Evolutionary conservation across 2,329 filamentous ascomycete species (phyloP), one percentile per base, ranked within the genome.

Genomic region (Waltergamsia citrina): DNA sequence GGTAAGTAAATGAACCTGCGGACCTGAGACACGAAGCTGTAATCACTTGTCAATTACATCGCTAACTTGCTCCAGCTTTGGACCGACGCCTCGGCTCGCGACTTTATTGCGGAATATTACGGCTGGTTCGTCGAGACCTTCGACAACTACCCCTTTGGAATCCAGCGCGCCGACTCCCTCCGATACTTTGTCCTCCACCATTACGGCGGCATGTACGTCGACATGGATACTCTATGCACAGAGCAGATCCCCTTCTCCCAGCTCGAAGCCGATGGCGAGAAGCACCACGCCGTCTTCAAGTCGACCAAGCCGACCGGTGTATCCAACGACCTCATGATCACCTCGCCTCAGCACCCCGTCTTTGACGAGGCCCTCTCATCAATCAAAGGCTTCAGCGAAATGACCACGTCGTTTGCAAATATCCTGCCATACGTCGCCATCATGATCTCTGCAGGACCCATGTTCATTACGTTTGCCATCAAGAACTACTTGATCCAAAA

Each of bases 291-390:
- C 32, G 38, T 55, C 24, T 55, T 53, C 45, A 50, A 53, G 29
- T 53, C 52, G 42, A 88, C 84, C 0, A 62, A 71, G 3, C 84
- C 84, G 3, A 88, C 83, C 2, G 83, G 83, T 41, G 84, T 88
- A 45, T 83, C 78, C 43, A 88, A 88, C 61, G 83, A 88, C 48
- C 79, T 78, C 26, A 86, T 88, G 81, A 81, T 81, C 32, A 62
- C 81, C 12, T 68, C 83, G 1, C 75, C 79, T 0, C 69, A 76
- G 39, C 84, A 88, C 46, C 81, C 81, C 0, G 85, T 85, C 62
- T 86, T 86, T 63, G 63, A 78, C 33, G 66, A 69, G 32, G 77
- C 81, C 25, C 81, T 85, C 45, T 69, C 81, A 41, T 66, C 70
- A 10, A 62, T 88, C n/a, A 68, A 74, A 37, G 31, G 39, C 27